Percentiles rank a stretch among this genome's conserved stretches.
Evolutionary conservation across 106 monocot genomes (phyloP).

Genomic region (Dendrobium chrysotoxum): DNA sequence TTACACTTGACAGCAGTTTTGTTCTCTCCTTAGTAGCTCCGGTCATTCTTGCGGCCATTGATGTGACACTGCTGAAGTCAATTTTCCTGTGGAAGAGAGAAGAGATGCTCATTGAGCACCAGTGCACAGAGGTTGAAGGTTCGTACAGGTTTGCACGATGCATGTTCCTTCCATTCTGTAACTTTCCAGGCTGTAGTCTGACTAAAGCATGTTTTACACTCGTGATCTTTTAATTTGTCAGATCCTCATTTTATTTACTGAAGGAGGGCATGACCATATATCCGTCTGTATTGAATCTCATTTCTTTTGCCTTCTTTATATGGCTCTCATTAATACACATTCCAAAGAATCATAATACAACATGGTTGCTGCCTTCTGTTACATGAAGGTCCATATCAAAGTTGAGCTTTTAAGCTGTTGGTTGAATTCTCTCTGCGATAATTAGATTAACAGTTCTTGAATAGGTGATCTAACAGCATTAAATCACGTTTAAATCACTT

Average conservation of each 20-base stretch:
- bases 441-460: too few relatives aligned
- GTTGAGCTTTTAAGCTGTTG: too few relatives aligned
- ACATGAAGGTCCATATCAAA: too few relatives aligned
- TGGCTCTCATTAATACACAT: too few relatives aligned
- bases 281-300: not conserved
- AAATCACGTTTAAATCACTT: not conserved
- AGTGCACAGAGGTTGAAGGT: not conserved
- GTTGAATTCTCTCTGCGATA: too few relatives aligned
- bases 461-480: too few relatives aligned
- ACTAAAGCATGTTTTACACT: not conserved
- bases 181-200: not conserved
- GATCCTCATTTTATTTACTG: not conserved
- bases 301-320: too few relatives aligned
- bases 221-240: not conserved
- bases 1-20: too few relatives aligned
- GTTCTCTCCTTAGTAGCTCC: not conserved
- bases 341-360: too few relatives aligned
- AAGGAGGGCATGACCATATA: not conserved
- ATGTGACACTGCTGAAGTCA: not conserved
- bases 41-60: not conserved
- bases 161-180: not conserved
- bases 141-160: not conserved
- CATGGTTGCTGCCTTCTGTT: too few relatives aligned
- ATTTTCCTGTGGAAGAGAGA: not conserved
- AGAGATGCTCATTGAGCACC: not conserved